Percentiles rank a stretch among this genome's conserved stretches.
These are phyloP conservation scores for Fagopyrum tataricum DNA, from an alignment of 148 eudicot genomes.

Conservation along the genomic window DNA sequence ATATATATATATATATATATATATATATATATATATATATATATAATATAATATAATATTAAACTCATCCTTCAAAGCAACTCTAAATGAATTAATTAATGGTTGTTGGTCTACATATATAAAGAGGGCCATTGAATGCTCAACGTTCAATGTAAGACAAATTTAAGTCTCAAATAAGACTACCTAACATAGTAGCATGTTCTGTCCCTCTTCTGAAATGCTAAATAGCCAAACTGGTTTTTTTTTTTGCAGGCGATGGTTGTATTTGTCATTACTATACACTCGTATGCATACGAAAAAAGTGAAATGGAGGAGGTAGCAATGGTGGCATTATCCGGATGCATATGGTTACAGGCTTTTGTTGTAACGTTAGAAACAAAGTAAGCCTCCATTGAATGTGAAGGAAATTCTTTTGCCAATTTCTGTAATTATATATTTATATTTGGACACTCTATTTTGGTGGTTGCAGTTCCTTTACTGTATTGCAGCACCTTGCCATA, in stretches of 20 bases:
- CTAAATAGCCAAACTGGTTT: slow-evolving; percentile 4
- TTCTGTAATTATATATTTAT: neutral
- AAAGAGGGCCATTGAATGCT: no score
- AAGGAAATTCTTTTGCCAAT: neutral
- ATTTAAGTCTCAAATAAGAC: no score
- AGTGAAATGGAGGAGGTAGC: slow-evolving; percentile 92
- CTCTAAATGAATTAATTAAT: no score
- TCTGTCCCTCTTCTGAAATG: neutral
- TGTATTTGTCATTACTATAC: slow-evolving; percentile 67
- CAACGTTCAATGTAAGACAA: no score
- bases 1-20: no score
- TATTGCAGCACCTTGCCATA: slow-evolving; percentile 89
- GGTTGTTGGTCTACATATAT: no score
- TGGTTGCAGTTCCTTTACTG: slow-evolving; percentile 68
- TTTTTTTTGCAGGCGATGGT: slow-evolving; percentile 68
- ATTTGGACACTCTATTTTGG: neutral
- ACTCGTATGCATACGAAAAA: slow-evolving; percentile 73
- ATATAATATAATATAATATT: no score
- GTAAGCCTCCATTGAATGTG: slow-evolving; percentile 34
- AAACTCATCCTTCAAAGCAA: no score
- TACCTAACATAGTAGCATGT: no score
- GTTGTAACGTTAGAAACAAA: slow-evolving; percentile 89
- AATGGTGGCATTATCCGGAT: slow-evolving; percentile 97
- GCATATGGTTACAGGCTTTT: slow-evolving; percentile 98
- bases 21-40: no score